phyloP scores from a whole-genome alignment of 805 yeast species.

The Saccharomycopsis fodiens region DNA sequence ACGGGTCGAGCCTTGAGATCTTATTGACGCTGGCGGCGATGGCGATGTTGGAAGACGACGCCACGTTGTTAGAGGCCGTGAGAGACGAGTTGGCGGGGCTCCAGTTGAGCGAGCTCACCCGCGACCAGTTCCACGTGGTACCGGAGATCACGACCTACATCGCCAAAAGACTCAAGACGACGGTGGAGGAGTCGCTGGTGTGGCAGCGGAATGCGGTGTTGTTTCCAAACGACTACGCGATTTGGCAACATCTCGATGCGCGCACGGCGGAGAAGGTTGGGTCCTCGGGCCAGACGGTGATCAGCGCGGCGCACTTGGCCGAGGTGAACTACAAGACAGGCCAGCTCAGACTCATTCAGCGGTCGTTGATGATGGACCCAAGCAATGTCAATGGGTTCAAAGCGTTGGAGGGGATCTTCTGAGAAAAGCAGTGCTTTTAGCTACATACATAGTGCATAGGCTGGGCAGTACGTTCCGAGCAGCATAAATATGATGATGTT shows the following conservation, averaged over 20 bases:
- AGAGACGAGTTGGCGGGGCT: slow-evolving; percentile 56
- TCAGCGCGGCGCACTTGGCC: slow-evolving; percentile 45
- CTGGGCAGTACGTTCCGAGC: too few species aligned
- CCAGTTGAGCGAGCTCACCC: slow-evolving; percentile 34
- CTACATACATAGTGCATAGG: too few species aligned
- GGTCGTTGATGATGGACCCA: slow-evolving; percentile 63
- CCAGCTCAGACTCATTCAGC: slow-evolving; percentile 47
- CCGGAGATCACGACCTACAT: slow-evolving; percentile 54
- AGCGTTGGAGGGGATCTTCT: not conserved
- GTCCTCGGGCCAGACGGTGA: slow-evolving; percentile 38
- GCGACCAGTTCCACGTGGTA: slow-evolving; percentile 45
- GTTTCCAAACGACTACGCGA: slow-evolving; percentile 60
- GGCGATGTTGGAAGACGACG: slow-evolving; percentile 52
- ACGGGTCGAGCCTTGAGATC: slow-evolving; percentile 61
- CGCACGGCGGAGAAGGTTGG: slow-evolving; percentile 55
- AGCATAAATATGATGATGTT: too few species aligned
- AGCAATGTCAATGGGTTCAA: slow-evolving; percentile 27
- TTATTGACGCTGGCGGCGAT: slow-evolving; percentile 77
- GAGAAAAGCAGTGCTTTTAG: too few species aligned
- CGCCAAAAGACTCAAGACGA: slow-evolving; percentile 31
- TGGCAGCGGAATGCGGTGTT: slow-evolving; percentile 70
- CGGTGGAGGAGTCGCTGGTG: slow-evolving; percentile 21
- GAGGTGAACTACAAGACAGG: slow-evolving; percentile 43
- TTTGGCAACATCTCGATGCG: slow-evolving; percentile 63
- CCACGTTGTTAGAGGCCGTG: slow-evolving; percentile 50